phyloP scores from a whole-genome alignment of 805 yeast species.

The Sugiyamaella lignohabitans region DNA sequence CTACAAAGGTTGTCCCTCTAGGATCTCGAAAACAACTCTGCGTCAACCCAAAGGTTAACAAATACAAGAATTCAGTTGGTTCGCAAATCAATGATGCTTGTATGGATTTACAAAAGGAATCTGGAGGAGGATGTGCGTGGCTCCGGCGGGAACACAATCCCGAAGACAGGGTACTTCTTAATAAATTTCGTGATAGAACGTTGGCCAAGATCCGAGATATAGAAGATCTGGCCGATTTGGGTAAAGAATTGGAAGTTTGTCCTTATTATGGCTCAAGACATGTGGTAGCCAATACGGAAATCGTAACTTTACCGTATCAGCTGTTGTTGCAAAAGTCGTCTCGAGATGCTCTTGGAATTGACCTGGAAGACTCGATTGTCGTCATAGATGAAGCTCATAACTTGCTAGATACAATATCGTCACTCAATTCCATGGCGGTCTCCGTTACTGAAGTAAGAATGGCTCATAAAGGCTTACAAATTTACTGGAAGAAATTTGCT shows the following conservation, averaged over 20 bases:
- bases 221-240: constrained; percentile 65
- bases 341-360: constrained; percentile 52
- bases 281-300: constrained; percentile 55
- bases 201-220: constrained; percentile 62
- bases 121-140: constrained; percentile 36
- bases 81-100: constrained; percentile 75
- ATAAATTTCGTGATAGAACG: constrained; percentile 48
- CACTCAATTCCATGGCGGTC: constrained; percentile 59
- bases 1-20: constrained; percentile 60
- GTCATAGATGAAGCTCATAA: constrained; percentile 93
- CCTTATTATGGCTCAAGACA: constrained; percentile 75
- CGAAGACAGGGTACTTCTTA: constrained; percentile 29
- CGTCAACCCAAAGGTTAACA: constrained; percentile 55
- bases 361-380: constrained; percentile 57
- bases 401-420: constrained; percentile 65
- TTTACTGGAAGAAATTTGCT: constrained; percentile 56
- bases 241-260: constrained; percentile 52
- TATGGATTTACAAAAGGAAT: constrained; percentile 52
- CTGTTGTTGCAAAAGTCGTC: constrained; percentile 56
- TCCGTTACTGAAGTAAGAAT: constrained; percentile 42
- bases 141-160: constrained; percentile 34
- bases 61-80: constrained; percentile 40
- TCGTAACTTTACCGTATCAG: constrained; percentile 82
- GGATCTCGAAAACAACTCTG: constrained; percentile 86
- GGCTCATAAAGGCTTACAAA: constrained; percentile 44